These are phyloP conservation scores for Teratosphaeria pseudoeucalypti DNA, from an alignment of 2,329 filamentous ascomycete genomes.

Conservation along the genomic window DNA sequence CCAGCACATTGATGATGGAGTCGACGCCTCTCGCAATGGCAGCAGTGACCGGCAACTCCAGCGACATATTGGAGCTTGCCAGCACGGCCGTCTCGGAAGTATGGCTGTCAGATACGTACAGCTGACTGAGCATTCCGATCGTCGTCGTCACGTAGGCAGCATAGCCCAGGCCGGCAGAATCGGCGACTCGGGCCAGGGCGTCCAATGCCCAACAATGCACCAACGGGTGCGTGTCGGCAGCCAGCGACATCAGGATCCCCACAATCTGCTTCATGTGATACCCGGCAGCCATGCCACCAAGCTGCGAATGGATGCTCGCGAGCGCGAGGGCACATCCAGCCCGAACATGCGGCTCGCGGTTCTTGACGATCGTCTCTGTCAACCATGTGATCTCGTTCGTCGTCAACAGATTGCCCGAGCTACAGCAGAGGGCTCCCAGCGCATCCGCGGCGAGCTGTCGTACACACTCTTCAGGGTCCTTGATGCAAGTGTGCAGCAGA, in stretches of 20 bases:
- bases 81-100: constrained; percentile 71
- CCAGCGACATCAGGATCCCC: constrained; percentile 95
- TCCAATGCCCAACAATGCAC: constrained; percentile 97
- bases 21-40: constrained; percentile 82
- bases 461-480: constrained; percentile 76
- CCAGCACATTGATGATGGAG: constrained; percentile 91
- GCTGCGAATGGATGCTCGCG: constrained; percentile 85
- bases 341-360: constrained; percentile 83
- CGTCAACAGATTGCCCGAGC: constrained; percentile 78
- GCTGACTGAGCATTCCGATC: constrained; percentile 83
- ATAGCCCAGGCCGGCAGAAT: constrained; percentile 87
- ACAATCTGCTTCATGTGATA: constrained; percentile 95
- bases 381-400: constrained; percentile 82
- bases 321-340: constrained; percentile 91
- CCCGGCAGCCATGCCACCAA: constrained; percentile 94
- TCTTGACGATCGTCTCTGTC: constrained; percentile 86
- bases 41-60: constrained; percentile 71
- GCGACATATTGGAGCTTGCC: constrained; percentile 80
- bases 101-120: constrained; percentile 86
- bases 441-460: constrained; percentile 77
- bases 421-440: constrained; percentile 73
- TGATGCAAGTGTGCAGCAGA: constrained; percentile 66
- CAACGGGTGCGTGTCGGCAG: constrained; percentile 86
- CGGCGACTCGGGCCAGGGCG: constrained; percentile 73
- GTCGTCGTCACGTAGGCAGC: constrained; percentile 82